phyloP scores from a whole-genome alignment of 208 protist species.

The Crithidia brevicula region DNA sequence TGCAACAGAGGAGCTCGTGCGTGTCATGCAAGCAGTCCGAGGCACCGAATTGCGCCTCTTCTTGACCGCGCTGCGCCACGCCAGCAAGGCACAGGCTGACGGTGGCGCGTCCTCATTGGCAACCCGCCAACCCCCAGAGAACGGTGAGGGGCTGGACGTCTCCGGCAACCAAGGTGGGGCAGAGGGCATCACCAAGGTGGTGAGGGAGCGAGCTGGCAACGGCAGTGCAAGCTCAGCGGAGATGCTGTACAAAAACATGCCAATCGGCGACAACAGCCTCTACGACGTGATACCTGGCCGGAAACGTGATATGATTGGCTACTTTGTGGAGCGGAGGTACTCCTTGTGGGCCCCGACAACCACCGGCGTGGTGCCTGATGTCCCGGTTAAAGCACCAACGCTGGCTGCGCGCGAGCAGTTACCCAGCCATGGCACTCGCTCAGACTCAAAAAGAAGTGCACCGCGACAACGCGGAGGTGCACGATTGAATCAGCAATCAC shows the following conservation, averaged over 20 bases:
- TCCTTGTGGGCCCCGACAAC: slow-evolving; percentile 5
- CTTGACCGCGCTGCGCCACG: slow-evolving; percentile 19
- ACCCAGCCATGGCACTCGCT: too few species aligned
- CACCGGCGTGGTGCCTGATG: background rate
- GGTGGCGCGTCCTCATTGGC: background rate
- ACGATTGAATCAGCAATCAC: background rate
- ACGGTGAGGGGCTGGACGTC: too few species aligned
- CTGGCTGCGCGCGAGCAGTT: too few species aligned
- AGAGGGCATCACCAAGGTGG: background rate
- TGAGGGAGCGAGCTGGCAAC: background rate
- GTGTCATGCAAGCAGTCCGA: slow-evolving; percentile 40
- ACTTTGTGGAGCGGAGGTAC: slow-evolving; percentile 44
- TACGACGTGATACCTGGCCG: slow-evolving; percentile 37
- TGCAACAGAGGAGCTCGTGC: slow-evolving; percentile 11
- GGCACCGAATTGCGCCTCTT: slow-evolving; percentile 36
- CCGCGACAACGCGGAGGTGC: too few species aligned
- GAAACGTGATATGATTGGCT: slow-evolving; percentile 62
- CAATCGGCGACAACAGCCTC: slow-evolving; percentile 13
- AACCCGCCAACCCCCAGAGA: background rate
- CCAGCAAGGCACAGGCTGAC: slow-evolving; percentile 11
- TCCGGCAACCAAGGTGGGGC: too few species aligned
- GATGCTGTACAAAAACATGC: background rate
- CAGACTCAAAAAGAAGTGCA: too few species aligned
- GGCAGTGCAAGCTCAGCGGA: background rate
- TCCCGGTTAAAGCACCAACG: too few species aligned